Base-by-base conservation (phyloP, 768 basidiomycete genomes). In the Coprinopsis cinerea region DNA sequence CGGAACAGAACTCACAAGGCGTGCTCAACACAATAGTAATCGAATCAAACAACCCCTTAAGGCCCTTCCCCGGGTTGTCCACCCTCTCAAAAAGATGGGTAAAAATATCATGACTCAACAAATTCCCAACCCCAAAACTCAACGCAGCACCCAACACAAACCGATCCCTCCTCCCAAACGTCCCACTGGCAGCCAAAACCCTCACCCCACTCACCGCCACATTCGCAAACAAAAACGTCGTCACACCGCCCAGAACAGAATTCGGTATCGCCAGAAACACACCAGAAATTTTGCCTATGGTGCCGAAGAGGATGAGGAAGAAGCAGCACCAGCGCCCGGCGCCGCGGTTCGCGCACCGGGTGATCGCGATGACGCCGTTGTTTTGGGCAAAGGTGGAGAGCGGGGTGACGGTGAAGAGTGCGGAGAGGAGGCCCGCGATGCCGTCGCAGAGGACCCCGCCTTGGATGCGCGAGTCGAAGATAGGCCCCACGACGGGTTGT, bases 191-290 rank as follows among this genome's bases (percentile, higher is more conserved):
- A 2, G 79, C 72, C 24, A 93, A 70, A 2, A 92, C 85, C 20
- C 85, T 78, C 24, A 86, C 45, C 26, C 90, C 88, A 0, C 84
- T 85, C 5, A 78, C 76, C 14, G 77, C 74, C 24, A 92, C 88
- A 34, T 74, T 82, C 0, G 86, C 83, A 59, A 92, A 92, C 9
- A 92, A 73, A 74, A 92, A 92, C 2, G 89, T 91, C 10, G 88
- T 93, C 2, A 92, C 88, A 2, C 89, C 88, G 1, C 89, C 90
- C 0, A 90, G 75, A 5, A 90, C 88, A 0, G 89, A 72, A 58
- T 85, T 83, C 1, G 90, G 91, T 52, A 93, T 91, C 1, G 88
- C 80, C 15, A 93, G 77, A 67, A 93, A 88, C 36, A 91, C 79
- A 0, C 89, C 89, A 2, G 88, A 84, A 36, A 92, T 67, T 63